Evolutionary conservation across 768 basidiomycete genomes (phyloP), one percentile per base, ranked within the genome.

Genomic region (Trametes punicea): DNA sequence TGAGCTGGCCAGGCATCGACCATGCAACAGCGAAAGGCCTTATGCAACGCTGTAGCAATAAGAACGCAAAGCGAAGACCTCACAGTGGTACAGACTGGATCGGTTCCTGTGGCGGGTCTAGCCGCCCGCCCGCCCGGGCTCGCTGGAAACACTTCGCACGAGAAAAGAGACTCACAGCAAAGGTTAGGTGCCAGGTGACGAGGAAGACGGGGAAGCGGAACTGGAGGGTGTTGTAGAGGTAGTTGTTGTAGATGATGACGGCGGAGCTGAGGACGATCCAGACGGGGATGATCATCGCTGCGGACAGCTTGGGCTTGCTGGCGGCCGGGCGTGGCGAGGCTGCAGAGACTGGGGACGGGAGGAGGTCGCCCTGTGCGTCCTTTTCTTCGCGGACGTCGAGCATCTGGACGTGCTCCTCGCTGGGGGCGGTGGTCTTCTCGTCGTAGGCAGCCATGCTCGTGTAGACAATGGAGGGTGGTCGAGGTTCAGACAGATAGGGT

Each of bases 221-320:
- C 57, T 84, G 72, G 66, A 89, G 82, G 41, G 80, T 81, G 72
- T 89, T 90, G 78, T 90, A 93, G 63, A 91, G 73, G 68, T 85
- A 85, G 71, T 93, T 96, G 81, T 97, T 97, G 83, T 98, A 97
- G 56, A 97, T 84, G 74, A 98, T 98, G 69, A 98, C 95, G 7
- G 83, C 69, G 23, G 93, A 92, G 61, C 86, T 89, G 63, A 96
- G 86, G 18, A 83, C 74, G 66, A 97, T 98, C 96, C 96, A 98
- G 53, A 96, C 75, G 25, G 92, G 94, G 54, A 97, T 91, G 66
- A 94, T 90, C 53, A 79, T 73, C 0, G 83, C 67, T 0, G 88
- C 79, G 11, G 88, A 80, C 26, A 89, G 70, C 65, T 79, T 82
- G n/a, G 75, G 62, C 51, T 81, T 51, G 53, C 21, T 46, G 41